phyloP scores from a whole-genome alignment of 768 basidiomycete species.

The Kwoniella europaea region DNA sequence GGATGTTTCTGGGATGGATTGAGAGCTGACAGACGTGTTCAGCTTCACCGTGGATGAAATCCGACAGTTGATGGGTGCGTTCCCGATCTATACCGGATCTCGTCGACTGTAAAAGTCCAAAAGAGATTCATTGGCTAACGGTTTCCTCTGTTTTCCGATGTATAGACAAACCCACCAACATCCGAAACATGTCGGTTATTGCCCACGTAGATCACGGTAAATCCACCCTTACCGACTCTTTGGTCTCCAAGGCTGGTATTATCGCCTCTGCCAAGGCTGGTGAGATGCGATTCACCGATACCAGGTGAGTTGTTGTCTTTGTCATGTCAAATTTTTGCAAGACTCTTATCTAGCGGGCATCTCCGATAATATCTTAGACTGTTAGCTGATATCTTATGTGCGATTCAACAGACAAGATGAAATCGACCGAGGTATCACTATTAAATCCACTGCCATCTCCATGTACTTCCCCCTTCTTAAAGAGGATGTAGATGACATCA shows the following conservation, averaged over 20 bases:
- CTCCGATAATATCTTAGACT: not conserved
- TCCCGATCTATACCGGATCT: not conserved
- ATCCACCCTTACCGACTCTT: conserved; percentile 97
- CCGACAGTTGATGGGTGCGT: conserved; percentile 26
- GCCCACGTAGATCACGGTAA: conserved; percentile 96
- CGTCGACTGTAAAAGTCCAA: not conserved
- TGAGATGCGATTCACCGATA: conserved; percentile 96
- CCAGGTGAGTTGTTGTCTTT: conserved; percentile 62
- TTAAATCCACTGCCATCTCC: conserved; percentile 99
- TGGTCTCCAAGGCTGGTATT: conserved; percentile 99
- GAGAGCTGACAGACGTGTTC: conserved; percentile 8
- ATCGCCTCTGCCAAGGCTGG: conserved; percentile 93
- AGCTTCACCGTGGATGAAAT: conserved; percentile 60
- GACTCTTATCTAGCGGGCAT: conserved; percentile 3
- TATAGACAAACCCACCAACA: conserved; percentile 56
- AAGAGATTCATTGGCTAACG: not conserved
- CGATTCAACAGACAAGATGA: conserved; percentile 71
- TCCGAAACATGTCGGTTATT: conserved; percentile 62
- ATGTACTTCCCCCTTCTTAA: conserved; percentile 98
- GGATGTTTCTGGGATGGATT: not conserved
- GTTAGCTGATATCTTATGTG: conserved; percentile 1
- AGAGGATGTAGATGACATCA: conserved; percentile 81
- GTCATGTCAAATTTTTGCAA: not conserved
- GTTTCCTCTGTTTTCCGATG: not conserved
- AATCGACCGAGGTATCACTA: conserved; percentile 99